Conservation (phyloP, 1,284 basidiomycete species). For the Apiotrichum gracile region DNA sequence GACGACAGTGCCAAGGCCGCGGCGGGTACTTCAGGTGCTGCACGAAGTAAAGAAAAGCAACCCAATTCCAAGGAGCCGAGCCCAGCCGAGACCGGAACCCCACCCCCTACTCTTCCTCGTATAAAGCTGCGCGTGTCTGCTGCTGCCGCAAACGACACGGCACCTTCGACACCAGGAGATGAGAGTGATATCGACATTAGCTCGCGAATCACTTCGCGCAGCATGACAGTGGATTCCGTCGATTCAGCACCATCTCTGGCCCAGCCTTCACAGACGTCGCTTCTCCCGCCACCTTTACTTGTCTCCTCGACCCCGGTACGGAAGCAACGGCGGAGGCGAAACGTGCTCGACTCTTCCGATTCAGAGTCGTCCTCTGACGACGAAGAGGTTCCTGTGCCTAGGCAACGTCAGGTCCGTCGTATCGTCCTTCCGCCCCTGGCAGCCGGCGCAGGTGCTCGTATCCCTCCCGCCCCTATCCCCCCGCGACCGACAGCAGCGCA, state of each 20-base stretch:
- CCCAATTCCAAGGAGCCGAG: constrained; percentile 3
- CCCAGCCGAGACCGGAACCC: neutral
- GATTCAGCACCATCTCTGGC: neutral
- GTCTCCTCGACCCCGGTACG: neutral
- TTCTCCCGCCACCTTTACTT: neutral
- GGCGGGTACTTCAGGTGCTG: neutral
- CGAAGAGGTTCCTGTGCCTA: constrained; percentile 13
- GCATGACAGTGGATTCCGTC: constrained; percentile 7
- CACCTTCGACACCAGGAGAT: constrained; percentile 2
- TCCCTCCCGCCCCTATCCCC: constrained; percentile 5
- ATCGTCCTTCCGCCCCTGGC: constrained; percentile 12
- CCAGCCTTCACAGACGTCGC: constrained; percentile 2
- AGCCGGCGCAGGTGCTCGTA: constrained; percentile 3
- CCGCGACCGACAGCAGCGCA: constrained; percentile 1
- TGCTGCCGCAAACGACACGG: neutral
- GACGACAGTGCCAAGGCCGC: neutral
- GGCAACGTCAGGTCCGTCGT: constrained; percentile 13
- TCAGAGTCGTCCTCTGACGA: constrained; percentile 36
- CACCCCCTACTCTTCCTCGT: constrained; percentile 5
- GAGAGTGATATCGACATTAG: constrained; percentile 8
- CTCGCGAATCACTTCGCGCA: constrained; percentile 10
- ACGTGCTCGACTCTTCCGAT: constrained; percentile 34
- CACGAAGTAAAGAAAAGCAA: constrained; percentile 1
- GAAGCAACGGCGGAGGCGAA: neutral
- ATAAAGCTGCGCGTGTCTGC: constrained; percentile 13